Evolutionary conservation across 129 eudicot genomes (phyloP).

Genomic region (Ambrosia artemisiifolia): DNA sequence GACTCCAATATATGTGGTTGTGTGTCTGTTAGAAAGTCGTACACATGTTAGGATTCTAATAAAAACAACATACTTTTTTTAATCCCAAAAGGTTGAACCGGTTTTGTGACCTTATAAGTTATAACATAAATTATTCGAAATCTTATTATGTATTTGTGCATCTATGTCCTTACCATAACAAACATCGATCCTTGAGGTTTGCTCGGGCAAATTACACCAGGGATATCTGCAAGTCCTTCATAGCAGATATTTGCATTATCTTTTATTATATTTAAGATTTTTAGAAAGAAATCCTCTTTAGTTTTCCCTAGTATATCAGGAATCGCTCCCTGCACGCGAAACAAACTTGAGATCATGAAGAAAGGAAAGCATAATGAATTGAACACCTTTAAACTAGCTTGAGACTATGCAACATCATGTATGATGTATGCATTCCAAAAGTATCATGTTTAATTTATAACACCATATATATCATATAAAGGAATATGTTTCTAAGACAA

Average conservation of each 20-base stretch:
- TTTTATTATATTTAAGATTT: constrained; percentile 39
- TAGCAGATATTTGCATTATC: constrained; percentile 56
- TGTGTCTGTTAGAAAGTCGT: too few relatives aligned
- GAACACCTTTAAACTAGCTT: background rate
- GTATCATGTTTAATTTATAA: too few relatives aligned
- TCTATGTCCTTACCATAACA: constrained; percentile 61
- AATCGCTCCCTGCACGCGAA: constrained; percentile 62
- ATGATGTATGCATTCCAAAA: background rate
- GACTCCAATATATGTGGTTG: too few relatives aligned
- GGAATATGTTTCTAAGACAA: background rate
- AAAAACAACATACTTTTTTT: too few relatives aligned
- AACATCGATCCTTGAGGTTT: constrained; percentile 94
- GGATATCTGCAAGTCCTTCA: constrained; percentile 48
- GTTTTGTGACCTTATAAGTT: constrained; percentile 8
- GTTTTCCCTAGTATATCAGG: constrained; percentile 67
- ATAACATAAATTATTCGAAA: background rate
- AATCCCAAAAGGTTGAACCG: background rate
- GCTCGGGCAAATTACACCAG: constrained; percentile 75
- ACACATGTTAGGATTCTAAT: too few relatives aligned
- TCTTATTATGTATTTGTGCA: background rate
- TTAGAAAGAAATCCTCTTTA: constrained; percentile 54
- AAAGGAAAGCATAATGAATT: background rate
- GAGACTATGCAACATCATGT: background rate
- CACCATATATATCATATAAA: too few relatives aligned
- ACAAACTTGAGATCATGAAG: constrained; percentile 1